Evolutionary conservation across 306 rosid genomes (phyloP).

Genomic region (Sindora glabra): DNA sequence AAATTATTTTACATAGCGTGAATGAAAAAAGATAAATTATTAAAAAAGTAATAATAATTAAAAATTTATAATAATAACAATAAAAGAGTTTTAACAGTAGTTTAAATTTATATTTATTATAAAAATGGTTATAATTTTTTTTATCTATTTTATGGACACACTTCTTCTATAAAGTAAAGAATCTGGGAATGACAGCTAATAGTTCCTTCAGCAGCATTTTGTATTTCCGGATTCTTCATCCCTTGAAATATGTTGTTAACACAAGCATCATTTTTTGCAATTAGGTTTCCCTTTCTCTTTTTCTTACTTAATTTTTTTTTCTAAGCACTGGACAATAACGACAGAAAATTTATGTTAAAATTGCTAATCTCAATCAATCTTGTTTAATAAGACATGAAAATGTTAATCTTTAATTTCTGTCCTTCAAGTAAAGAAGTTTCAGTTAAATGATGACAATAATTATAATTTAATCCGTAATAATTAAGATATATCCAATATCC

Average conservation of each 20-base stretch:
- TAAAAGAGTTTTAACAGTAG: neutral
- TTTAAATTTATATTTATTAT: neutral
- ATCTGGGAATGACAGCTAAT: slow-evolving; percentile 9
- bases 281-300: neutral
- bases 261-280: neutral
- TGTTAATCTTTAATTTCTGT: no score
- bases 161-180: slow-evolving; percentile 5
- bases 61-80: no score
- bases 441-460: no score
- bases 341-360: neutral
- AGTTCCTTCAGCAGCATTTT: neutral
- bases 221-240: neutral
- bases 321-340: no score
- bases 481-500: no score
- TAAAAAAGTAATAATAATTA: no score
- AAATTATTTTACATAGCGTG: no score
- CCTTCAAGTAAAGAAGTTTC: no score
- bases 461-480: no score
- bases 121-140: neutral
- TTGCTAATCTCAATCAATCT: no score
- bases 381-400: no score
- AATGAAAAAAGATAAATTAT: no score
- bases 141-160: neutral
- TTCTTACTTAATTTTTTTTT: neutral
- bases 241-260: neutral